Conservation (phyloP, 176 grass and related monocot genomes). For the Paspalum vaginatum region DNA sequence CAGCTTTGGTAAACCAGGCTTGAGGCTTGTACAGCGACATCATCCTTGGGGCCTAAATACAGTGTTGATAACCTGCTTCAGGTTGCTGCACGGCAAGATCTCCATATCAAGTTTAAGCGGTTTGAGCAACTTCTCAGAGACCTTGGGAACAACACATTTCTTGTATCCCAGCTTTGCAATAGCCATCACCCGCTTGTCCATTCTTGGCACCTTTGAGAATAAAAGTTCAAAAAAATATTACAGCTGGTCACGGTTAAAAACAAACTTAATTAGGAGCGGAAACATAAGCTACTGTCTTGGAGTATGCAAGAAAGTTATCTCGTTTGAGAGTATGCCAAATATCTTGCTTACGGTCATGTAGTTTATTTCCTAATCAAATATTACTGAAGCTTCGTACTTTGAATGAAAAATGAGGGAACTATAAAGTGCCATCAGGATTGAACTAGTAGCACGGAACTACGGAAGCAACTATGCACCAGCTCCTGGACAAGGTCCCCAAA, state of each 20-base stretch:
- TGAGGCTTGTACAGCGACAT: background rate
- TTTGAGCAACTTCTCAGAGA: slow-evolving; percentile 57
- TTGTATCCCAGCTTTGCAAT: slow-evolving; percentile 79
- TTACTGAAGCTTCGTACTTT: background rate
- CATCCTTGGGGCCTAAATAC: slow-evolving; percentile 48
- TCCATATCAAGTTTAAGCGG: slow-evolving; percentile 52
- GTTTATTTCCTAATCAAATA: background rate
- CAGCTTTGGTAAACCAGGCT: slow-evolving; percentile 21
- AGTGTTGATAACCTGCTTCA: slow-evolving; percentile 82
- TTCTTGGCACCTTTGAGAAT: slow-evolving; percentile 76
- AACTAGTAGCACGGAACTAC: background rate
- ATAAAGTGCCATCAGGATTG: background rate
- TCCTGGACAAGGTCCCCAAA: background rate
- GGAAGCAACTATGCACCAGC: background rate
- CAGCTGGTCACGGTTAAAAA: background rate
- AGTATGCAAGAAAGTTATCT: background rate
- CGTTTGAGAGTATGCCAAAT: background rate
- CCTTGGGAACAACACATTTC: slow-evolving; percentile 77
- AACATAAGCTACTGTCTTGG: background rate
- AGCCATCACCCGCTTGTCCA: slow-evolving; percentile 84
- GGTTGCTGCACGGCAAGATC: slow-evolving; percentile 75
- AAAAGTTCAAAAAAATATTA: slow-evolving; percentile 14
- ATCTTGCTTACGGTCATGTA: background rate
- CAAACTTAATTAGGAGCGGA: background rate
- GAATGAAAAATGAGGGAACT: background rate